Conservation (phyloP, 108 stramenopile species). For the Nitzschia putrida region DNA sequence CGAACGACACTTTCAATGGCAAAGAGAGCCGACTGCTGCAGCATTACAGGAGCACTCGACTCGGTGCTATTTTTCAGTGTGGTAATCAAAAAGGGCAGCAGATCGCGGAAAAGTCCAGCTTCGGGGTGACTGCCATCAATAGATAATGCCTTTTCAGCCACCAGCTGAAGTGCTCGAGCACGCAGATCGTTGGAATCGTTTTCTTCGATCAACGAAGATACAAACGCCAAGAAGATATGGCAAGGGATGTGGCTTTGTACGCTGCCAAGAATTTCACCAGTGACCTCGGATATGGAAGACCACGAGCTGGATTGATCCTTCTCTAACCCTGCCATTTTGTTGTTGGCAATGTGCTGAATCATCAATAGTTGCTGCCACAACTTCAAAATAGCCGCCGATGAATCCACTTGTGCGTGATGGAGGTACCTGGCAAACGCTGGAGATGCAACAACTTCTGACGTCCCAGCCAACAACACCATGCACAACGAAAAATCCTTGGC, state of each 20-base stretch:
- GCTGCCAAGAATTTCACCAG: slow-evolving; percentile 49
- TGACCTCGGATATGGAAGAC: slow-evolving; percentile 45
- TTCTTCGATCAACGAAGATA: slow-evolving; percentile 61
- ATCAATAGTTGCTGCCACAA: slow-evolving; percentile 77
- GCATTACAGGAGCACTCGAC: slow-evolving; percentile 34
- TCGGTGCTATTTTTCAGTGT: slow-evolving; percentile 22
- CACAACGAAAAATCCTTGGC: slow-evolving; percentile 9
- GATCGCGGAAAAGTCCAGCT: slow-evolving; percentile 69
- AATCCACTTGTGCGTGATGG: slow-evolving; percentile 5
- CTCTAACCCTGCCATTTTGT: slow-evolving; percentile 23
- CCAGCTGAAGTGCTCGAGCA: slow-evolving; percentile 55
- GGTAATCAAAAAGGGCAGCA: slow-evolving; percentile 63
- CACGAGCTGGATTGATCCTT: slow-evolving; percentile 39
- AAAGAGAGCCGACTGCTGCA: slow-evolving; percentile 66
- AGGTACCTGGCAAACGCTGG: slow-evolving; percentile 13
- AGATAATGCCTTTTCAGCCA: slow-evolving; percentile 66
- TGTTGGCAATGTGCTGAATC: slow-evolving; percentile 50
- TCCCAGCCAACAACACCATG: slow-evolving; percentile 11
- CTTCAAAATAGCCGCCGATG: slow-evolving; percentile 13
- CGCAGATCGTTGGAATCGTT: slow-evolving; percentile 60
- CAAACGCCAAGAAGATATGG: slow-evolving; percentile 80
- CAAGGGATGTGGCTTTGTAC: slow-evolving; percentile 67
- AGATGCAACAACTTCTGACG: slow-evolving; percentile 15
- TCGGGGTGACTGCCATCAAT: slow-evolving; percentile 54
- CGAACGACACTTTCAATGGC: slow-evolving; percentile 65